Evolutionary conservation across 306 rosid genomes (phyloP).

Genomic region (Luffa aegyptiaca): DNA sequence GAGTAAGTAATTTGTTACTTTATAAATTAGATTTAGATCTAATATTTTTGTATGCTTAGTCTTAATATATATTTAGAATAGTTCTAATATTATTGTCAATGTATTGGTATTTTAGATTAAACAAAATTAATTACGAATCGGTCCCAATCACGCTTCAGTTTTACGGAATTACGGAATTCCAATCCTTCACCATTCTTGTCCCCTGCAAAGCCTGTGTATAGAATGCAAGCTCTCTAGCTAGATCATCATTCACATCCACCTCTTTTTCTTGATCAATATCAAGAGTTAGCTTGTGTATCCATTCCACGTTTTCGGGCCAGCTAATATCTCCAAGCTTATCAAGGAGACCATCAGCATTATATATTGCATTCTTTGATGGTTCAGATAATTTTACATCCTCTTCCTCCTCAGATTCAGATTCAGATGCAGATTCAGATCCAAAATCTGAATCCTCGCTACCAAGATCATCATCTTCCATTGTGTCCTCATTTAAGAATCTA

Average conservation of each 20-base stretch:
- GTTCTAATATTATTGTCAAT: no score
- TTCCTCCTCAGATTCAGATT: conserved; percentile 21
- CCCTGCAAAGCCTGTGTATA: conserved; percentile 84
- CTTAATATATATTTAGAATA: no score
- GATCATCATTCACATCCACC: conserved; percentile 84
- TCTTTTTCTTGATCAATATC: conserved; percentile 66
- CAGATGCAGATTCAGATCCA: conserved; percentile 54
- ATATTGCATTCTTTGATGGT: conserved; percentile 52
- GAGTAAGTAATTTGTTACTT: no score
- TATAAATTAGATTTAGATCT: no score
- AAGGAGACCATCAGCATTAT: conserved; percentile 55
- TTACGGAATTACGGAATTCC: no score
- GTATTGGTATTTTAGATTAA: no score
- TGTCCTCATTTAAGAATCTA: conserved; percentile 14
- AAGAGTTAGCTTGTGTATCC: conserved; percentile 66
- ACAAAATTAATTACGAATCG: no score
- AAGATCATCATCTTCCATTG: conserved; percentile 10
- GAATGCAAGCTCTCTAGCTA: conserved; percentile 70
- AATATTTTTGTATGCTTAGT: no score
- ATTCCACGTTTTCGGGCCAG: conserved; percentile 66
- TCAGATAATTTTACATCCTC: conserved; percentile 48
- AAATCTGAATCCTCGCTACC: conserved; percentile 30
- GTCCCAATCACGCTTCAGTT: no score
- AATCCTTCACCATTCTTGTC: conserved; percentile 58
- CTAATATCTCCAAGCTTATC: conserved; percentile 85